phyloP scores from a whole-genome alignment of 108 stramenopile genomes.

The Nitzschia putrida region DNA sequence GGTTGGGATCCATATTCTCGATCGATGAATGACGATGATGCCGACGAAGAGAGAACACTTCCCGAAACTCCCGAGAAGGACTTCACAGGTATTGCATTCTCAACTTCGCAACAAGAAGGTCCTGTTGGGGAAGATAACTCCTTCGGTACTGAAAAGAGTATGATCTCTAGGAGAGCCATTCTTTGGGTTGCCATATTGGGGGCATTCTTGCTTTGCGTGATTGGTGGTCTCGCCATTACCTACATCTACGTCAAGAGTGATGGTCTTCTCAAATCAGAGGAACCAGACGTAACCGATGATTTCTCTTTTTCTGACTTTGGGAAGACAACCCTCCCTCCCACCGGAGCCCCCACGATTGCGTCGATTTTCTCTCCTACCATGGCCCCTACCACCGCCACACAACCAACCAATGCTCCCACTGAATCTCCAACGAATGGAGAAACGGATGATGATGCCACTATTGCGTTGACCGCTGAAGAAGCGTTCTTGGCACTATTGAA shows the following conservation, averaged over 20 bases:
- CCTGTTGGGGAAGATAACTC: background rate
- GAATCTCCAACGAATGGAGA: background rate
- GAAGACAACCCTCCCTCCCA: background rate
- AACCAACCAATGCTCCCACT: background rate
- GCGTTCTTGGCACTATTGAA: no score
- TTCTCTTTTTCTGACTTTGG: background rate
- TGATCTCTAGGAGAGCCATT: background rate
- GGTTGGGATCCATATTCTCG: slow-evolving; percentile 8
- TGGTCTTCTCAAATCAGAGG: background rate
- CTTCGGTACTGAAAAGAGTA: background rate
- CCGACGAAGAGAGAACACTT: background rate
- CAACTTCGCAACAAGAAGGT: no score
- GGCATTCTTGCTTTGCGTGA: background rate
- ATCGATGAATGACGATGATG: slow-evolving; percentile 7
- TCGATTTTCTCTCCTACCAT: background rate
- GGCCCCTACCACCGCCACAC: background rate
- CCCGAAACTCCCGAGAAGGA: slow-evolving; percentile 3
- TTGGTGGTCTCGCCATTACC: slow-evolving; percentile 7
- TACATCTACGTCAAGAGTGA: slow-evolving; percentile 1
- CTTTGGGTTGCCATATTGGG: slow-evolving; percentile 16
- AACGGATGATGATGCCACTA: no score
- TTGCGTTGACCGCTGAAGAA: no score
- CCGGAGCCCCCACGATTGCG: background rate
- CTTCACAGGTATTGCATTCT: no score
- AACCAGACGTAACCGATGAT: background rate